Base-by-base conservation (phyloP, 108 stramenopile species). In the Parietichytrium sp. region DNA sequence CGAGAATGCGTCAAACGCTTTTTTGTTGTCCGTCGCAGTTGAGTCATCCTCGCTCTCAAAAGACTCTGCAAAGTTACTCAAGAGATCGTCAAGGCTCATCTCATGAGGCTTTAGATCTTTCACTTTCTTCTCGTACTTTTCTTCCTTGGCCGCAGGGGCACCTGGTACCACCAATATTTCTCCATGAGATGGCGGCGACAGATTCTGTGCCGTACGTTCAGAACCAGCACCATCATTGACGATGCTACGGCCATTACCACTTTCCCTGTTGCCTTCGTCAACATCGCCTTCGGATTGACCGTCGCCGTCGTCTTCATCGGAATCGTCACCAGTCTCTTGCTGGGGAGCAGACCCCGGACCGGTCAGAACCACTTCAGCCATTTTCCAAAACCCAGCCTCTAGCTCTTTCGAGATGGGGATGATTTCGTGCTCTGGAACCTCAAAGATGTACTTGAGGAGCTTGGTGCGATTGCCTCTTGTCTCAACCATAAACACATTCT, bases 361-460 rank as follows among this genome's bases (percentile, higher is more conserved):
- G 42, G 36, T 72, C 23, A 42, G 38, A 72, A 72, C 36, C 2
- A 72, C 38, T 25, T 72, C 61, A n/a, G 61, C 61, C 61, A 72
- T 72, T 27, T 72, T 72, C 61, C 61, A 72, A 45, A 72, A 72
- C 2, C 61, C 61, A n/a, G 61, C 61, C 33, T 72, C 29, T 2
- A 72, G 61, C 42, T 72, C 61, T 27, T 72, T 72, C 6, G 61
- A 33, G 2, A 72, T 72, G 61, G 61, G 61, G 42, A 72, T 72
- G 42, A 72, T 72, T 20, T 72, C 29, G 33, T 8, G 6, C 42
- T 72, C 61, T 33, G 61, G 61, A 6, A 72, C 61, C 3, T 72
- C 61, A 20, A 72, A 72, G 3, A 72, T 72, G 42, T 72, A 33
- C 42, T 72, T 72, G 3, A 72, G 61, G 61, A 72, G 61, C 33